phyloP scores from a whole-genome alignment of 2,329 filamentous ascomycete species.

The Botrytis elliptica region DNA sequence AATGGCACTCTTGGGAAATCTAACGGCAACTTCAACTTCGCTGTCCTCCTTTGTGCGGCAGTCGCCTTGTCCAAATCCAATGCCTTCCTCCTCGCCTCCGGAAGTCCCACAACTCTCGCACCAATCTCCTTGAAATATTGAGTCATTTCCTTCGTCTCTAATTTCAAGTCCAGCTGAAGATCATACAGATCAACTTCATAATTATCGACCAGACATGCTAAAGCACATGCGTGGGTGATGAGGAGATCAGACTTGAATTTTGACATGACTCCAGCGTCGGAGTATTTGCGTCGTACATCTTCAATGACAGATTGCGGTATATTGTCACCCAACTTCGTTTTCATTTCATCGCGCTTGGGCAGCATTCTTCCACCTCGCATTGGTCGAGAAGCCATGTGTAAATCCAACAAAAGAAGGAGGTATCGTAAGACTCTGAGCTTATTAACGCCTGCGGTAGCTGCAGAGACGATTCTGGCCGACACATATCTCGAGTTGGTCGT shows the following conservation, averaged over 20 bases:
- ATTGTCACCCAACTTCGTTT: conserved; percentile 51
- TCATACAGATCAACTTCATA: conserved; percentile 70
- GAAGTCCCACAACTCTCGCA: conserved; percentile 54
- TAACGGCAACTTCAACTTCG: conserved; percentile 73
- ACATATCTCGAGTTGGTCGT: conserved; percentile 60
- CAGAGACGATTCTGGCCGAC: conserved; percentile 54
- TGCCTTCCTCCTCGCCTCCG: conserved; percentile 49
- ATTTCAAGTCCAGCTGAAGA: conserved; percentile 67
- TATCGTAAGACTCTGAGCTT: conserved; percentile 61
- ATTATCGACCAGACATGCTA: conserved; percentile 70
- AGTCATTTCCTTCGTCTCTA: conserved; percentile 69
- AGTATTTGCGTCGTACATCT: conserved; percentile 68
- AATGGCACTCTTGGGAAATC: conserved; percentile 67
- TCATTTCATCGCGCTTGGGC: conserved; percentile 61
- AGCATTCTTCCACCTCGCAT: conserved; percentile 49
- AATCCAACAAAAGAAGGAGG: conserved; percentile 55
- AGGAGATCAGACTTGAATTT: conserved; percentile 72
- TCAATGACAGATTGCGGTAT: conserved; percentile 63
- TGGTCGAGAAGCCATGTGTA: conserved; percentile 50
- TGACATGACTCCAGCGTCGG: conserved; percentile 60
- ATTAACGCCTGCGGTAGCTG: conserved; percentile 47
- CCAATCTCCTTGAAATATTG: conserved; percentile 77
- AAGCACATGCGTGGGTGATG: conserved; percentile 69
- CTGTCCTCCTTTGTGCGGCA: conserved; percentile 60
- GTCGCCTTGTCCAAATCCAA: conserved; percentile 60